Percentiles rank a stretch among this genome's conserved stretches.
Conservation (phyloP, 305 asterid species). For the Rubia peregrina region DNA sequence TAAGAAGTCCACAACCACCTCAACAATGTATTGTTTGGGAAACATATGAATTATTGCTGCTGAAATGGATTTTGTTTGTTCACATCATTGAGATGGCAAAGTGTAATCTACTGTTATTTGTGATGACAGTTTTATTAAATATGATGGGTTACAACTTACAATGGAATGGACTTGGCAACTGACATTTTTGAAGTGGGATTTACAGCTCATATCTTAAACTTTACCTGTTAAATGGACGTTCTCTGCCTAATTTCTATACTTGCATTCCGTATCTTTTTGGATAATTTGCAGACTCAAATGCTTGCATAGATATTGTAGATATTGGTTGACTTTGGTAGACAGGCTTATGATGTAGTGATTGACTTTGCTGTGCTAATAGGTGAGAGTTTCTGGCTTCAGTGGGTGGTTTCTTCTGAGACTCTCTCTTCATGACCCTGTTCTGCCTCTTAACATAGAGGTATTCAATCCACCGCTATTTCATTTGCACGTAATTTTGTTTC, state of each 20-base stretch:
- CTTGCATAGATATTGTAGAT: neutral
- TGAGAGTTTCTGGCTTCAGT: slow-evolving; percentile 88
- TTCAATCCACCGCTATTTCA: neutral
- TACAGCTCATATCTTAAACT: neutral
- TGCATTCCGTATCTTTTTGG: neutral
- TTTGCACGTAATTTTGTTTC: neutral
- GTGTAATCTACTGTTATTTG: neutral
- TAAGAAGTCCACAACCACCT: neutral
- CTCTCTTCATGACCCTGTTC: slow-evolving; percentile 94
- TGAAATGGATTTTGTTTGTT: no score
- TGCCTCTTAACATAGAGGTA: slow-evolving; percentile 97
- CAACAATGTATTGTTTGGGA: no score
- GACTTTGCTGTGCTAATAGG: slow-evolving; percentile 34
- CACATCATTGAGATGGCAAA: neutral
- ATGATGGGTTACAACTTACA: neutral
- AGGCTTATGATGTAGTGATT: neutral
- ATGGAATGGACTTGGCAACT: neutral
- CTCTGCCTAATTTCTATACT: neutral
- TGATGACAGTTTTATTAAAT: neutral
- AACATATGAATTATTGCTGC: no score
- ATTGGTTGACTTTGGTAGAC: neutral
- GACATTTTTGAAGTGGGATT: neutral
- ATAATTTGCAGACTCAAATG: neutral
- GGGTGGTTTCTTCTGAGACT: slow-evolving; percentile 98
- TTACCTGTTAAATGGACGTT: neutral